Evolutionary conservation across 148 eudicot genomes (phyloP).

Genomic region (Heliamphora exappendiculata): DNA sequence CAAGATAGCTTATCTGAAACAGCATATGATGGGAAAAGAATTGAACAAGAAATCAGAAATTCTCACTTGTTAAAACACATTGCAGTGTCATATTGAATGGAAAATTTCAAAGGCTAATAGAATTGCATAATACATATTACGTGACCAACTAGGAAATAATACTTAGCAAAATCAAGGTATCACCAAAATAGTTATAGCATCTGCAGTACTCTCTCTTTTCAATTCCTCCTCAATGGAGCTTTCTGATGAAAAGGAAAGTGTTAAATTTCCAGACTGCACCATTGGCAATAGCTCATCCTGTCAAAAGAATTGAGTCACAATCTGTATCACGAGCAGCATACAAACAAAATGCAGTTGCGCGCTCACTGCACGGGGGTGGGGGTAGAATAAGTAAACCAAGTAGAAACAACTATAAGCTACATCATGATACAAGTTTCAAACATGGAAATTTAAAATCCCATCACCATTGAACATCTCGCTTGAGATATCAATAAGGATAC

Average conservation of each 20-base stretch:
- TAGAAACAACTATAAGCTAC: not conserved
- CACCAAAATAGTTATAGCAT: conserved; percentile 85
- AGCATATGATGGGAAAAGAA: conserved; percentile 4
- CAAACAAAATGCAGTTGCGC: not conserved
- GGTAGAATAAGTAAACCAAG: not conserved
- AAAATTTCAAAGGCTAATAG: not conserved
- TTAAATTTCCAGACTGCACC: conserved; percentile 77
- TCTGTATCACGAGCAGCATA: not conserved
- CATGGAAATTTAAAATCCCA: not conserved
- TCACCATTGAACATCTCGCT: too few species aligned
- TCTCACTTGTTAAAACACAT: not conserved
- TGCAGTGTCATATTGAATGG: not conserved
- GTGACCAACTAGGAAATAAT: not conserved
- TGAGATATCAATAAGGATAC: too few species aligned
- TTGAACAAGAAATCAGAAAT: conserved; percentile 6
- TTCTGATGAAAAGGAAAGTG: conserved; percentile 90
- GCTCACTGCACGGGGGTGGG: too few species aligned
- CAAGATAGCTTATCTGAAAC: conserved; percentile 97
- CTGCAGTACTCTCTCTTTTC: conserved; percentile 99
- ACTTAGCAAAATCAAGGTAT: conserved; percentile 10
- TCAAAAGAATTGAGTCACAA: conserved; percentile 13
- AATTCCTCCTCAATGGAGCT: conserved; percentile 96
- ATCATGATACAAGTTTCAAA: not conserved
- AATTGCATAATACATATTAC: not conserved
- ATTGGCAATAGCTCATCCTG: conserved; percentile 86